Base-by-base conservation (phyloP, 306 rosid species). In the Pyrus betulifolia region DNA sequence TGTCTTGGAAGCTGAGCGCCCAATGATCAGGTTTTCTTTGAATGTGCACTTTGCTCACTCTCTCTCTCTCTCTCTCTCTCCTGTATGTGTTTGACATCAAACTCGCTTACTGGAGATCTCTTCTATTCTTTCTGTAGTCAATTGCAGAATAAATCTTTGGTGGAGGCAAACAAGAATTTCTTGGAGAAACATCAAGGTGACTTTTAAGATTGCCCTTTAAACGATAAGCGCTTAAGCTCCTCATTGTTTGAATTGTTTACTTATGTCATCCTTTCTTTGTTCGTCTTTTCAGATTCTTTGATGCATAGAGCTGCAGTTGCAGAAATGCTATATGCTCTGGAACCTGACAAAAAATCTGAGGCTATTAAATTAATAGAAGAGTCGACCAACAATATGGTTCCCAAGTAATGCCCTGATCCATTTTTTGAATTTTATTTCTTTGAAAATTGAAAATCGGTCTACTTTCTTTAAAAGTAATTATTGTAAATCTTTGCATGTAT, bases 271-370 rank as follows among this genome's bases (percentile, higher is more conserved):
- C 21, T 25, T 30, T 67, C 21, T 72, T 51, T 66, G 21, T 72
- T 71, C 1, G 21, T 49, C 21, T 71, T 70, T 42, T 62, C 92
- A 96, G 99, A 89, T 82, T 96, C 98, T 77, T 87, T 96, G 87
- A 86, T 88, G 96, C 96, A 92, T 71, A 89, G 96, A 84, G 93
- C 93, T 71, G 97, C 97, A 38, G 93, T 74, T 81, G 90, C 96
- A 15, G 97, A 96, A 87, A 84, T 88, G 85, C 74, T 90, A 62
- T 84, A 82, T 86, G 79, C 83, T 84, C 84, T 91, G 85, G 91
- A 92, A 72, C 88, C 93, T 63, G 84, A 74, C 77, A 88, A 71
- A 76, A 96, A 88, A 83, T 67, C 85, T 21, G 96, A 92, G 78
- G 93, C 98, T 52, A 87, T 92, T 65, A 86, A 84, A 83, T 85